Evolutionary conservation across 108 stramenopile genomes (phyloP), one percentile per base, ranked within the genome.

Genomic region (Cyclotella sp.): DNA sequence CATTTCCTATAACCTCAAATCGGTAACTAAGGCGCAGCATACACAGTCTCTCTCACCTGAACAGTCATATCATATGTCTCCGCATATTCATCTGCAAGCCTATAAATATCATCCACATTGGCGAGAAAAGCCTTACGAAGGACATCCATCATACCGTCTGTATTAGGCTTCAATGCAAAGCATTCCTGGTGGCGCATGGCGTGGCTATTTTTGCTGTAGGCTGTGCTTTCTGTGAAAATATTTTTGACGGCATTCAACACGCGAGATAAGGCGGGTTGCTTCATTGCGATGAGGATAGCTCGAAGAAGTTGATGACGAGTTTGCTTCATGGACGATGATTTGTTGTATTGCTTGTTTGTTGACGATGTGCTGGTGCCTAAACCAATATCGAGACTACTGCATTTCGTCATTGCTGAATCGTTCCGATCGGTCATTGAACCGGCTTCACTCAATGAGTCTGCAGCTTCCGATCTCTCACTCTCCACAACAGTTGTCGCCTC

Each of bases 21-120:
- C 6, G 34, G 6, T 34, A 34, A 5, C 4, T 34, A 5, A 2
- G 2, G 34, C 6, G 34, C 2, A 34, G 34, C 34, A 34, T 6
- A 34, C 34, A 34, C 4, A 5, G 34, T 34, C 34, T 34, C 34
- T 34, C 34, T 89, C 60, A 97, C 93, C 12, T 86, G 70, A 24
- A 95, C 91, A 49, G 78, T 85, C 67, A 95, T 80, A 45, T 88
- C 91, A 76, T 91, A 87, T 19, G 78, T 74, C 77, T 93, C 93
- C 9, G 93, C 87, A 76, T 94, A 95, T 28, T 90, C 86, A 70
- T 97, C 96, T 13, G 94, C 96, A 51, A 91, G 83, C 16, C 84
- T 78, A 77, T 95, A 93, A 69, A 97, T 97, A 63, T 95, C 94
- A 71, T 97, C 94, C n/a, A 95, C 91, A 73, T 97, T 97, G 24